Evolutionary conservation across 495 filamentous ascomycete species (phyloP).

Genomic region (Terfezia claveryi): DNA sequence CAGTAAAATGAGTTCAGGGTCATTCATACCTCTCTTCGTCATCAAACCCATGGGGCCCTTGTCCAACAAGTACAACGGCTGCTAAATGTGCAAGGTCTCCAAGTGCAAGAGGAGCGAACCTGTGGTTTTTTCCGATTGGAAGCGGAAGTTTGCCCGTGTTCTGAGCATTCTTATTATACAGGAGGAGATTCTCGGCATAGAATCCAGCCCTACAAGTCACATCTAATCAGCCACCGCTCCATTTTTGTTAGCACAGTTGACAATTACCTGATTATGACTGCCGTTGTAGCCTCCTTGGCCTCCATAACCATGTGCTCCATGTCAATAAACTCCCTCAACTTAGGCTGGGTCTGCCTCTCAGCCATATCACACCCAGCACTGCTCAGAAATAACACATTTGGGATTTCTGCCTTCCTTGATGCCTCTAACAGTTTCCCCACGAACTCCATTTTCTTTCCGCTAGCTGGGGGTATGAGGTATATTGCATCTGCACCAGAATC

Average conservation of each 20-base stretch:
- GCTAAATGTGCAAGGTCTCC: slow-evolving; percentile 30
- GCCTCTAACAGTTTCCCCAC: slow-evolving; percentile 28
- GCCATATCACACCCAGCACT: slow-evolving; percentile 34
- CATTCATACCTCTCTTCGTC: slow-evolving; percentile 25
- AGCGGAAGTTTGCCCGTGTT: slow-evolving; percentile 27
- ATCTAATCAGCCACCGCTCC: not conserved
- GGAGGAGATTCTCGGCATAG: slow-evolving; percentile 34
- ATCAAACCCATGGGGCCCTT: slow-evolving; percentile 32
- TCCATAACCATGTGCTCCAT: slow-evolving; percentile 27
- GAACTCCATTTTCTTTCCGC: slow-evolving; percentile 28
- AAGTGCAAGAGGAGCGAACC: slow-evolving; percentile 32
- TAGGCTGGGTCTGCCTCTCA: slow-evolving; percentile 28
- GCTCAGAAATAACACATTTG: slow-evolving; percentile 31
- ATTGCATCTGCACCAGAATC: slow-evolving; percentile 29
- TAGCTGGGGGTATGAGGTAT: slow-evolving; percentile 31
- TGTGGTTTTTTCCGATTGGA: slow-evolving; percentile 29
- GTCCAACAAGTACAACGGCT: slow-evolving; percentile 29
- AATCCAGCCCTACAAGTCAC: slow-evolving; percentile 25
- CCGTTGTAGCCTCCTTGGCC: slow-evolving; percentile 26
- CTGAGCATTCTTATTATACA: slow-evolving; percentile 28
- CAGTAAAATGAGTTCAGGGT: not conserved
- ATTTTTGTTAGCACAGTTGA: not conserved
- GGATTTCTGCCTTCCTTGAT: slow-evolving; percentile 28
- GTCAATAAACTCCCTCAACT: slow-evolving; percentile 32
- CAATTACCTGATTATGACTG: slow-evolving; percentile 5